Conservation (phyloP, 2,329 filamentous ascomycete species). For the Aspergillus ochraceoroseus region DNA sequence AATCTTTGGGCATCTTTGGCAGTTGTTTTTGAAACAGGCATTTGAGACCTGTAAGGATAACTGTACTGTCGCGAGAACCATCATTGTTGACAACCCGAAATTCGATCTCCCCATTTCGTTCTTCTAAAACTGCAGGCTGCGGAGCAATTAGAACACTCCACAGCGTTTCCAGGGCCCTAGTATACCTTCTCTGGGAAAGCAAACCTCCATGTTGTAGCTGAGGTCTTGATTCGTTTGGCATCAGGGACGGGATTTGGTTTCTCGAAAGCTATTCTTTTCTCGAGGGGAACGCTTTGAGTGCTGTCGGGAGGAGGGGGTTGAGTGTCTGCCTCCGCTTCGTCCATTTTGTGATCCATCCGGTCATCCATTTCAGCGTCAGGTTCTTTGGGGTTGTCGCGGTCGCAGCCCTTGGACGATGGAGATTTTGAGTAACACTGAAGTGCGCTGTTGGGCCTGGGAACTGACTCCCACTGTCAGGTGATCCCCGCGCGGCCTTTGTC, state of each 20-base stretch:
- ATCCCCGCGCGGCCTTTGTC: no score
- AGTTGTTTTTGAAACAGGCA: conserved; percentile 98
- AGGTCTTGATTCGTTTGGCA: conserved; percentile 1
- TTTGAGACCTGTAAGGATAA: conserved; percentile 92
- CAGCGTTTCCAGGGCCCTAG: conserved; percentile 2
- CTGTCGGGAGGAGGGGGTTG: neutral
- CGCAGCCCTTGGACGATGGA: no score
- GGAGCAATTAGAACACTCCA: conserved; percentile 22
- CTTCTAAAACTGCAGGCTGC: conserved; percentile 83
- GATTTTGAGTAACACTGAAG: no score
- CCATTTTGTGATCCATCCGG: no score
- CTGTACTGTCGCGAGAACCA: conserved; percentile 75
- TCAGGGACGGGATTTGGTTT: neutral
- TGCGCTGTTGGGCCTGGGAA: no score
- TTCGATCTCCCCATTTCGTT: conserved; percentile 89
- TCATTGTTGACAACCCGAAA: conserved; percentile 99
- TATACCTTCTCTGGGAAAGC: conserved; percentile 82
- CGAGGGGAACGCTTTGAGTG: neutral
- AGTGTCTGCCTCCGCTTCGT: no score
- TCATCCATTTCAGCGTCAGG: no score
- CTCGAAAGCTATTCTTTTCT: neutral
- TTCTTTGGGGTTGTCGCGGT: no score
- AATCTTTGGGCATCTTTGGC: conserved; percentile 99
- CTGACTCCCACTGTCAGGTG: no score
- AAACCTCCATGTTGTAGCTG: conserved; percentile 42